phyloP scores from a whole-genome alignment of 345 rosid species.

The Bruguiera sexangula region DNA sequence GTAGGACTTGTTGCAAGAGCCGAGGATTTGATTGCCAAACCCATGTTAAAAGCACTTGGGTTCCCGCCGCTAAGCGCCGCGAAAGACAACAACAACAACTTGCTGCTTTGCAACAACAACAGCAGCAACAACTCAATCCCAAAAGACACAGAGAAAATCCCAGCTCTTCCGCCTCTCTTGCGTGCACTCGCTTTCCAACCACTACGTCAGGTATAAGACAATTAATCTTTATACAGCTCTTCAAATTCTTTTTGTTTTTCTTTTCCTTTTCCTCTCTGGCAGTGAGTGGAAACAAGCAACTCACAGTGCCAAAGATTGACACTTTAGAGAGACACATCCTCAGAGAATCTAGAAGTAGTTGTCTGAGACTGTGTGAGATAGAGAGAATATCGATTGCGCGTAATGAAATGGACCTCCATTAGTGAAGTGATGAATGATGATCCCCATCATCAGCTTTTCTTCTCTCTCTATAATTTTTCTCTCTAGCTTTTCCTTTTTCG shows the following conservation, averaged over 20 bases:
- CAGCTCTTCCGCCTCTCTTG: constrained; percentile 33
- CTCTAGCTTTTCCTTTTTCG: constrained; percentile 6
- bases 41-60: constrained; percentile 86
- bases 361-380: not conserved
- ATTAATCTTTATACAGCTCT: too few relatives aligned
- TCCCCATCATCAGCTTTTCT: constrained; percentile 20
- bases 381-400: constrained; percentile 28
- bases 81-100: constrained; percentile 54
- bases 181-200: constrained; percentile 48
- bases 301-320: constrained; percentile 21
- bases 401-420: constrained; percentile 44
- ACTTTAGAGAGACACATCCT: constrained; percentile 13
- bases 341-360: constrained; percentile 14
- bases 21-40: constrained; percentile 75
- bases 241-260: not conserved
- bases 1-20: constrained; percentile 83
- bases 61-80: constrained; percentile 74
- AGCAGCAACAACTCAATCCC: constrained; percentile 36
- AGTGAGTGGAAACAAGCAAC: not conserved
- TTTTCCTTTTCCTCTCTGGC: not conserved
- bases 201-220: constrained; percentile 47
- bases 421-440: constrained; percentile 6
- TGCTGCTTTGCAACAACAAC: constrained; percentile 36
- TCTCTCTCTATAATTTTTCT: constrained; percentile 2
- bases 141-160: constrained; percentile 59